A percentile compares a stretch with the other conserved stretches of the same genome.
Conservation (phyloP, 805 yeast species). For the Suhomyces faveliae region DNA sequence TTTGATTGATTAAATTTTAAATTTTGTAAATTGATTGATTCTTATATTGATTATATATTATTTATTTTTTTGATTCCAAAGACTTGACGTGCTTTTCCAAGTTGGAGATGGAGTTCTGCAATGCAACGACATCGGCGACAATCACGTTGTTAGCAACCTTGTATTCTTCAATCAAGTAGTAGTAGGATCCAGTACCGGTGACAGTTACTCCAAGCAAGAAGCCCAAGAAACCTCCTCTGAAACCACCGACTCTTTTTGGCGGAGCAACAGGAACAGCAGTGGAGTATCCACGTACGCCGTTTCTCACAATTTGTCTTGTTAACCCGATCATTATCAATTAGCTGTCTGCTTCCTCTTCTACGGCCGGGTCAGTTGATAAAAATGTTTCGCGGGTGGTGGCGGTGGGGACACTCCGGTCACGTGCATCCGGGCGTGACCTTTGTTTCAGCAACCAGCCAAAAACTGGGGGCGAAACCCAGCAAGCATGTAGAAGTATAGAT, state of each 20-base stretch:
- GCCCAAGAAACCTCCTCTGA: constrained; percentile 62
- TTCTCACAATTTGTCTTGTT: constrained; percentile 18
- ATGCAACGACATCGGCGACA: constrained; percentile 68
- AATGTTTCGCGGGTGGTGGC: constrained; percentile 1
- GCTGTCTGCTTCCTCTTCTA: background rate
- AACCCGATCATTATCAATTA: constrained; percentile 12
- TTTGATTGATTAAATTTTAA: too few species aligned
- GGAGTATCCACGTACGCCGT: constrained; percentile 29
- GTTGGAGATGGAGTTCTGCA: constrained; percentile 64
- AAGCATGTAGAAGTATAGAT: background rate
- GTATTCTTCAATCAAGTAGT: constrained; percentile 75
- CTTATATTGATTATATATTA: background rate
- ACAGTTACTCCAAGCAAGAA: constrained; percentile 73
- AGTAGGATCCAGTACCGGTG: constrained; percentile 76
- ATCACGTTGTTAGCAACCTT: constrained; percentile 69
- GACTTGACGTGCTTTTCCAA: constrained; percentile 68
- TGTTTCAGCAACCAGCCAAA: background rate
- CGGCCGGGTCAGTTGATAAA: background rate
- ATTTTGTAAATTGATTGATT: too few species aligned
- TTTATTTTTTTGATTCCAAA: constrained; percentile 45
- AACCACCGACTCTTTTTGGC: constrained; percentile 39
- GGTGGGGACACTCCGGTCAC: background rate
- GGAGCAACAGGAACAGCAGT: constrained; percentile 19
- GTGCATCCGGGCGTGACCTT: background rate
- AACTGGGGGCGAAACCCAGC: background rate